phyloP scores from a whole-genome alignment of 2,329 filamentous ascomycete genomes.

The Aspergillus ochraceus region DNA sequence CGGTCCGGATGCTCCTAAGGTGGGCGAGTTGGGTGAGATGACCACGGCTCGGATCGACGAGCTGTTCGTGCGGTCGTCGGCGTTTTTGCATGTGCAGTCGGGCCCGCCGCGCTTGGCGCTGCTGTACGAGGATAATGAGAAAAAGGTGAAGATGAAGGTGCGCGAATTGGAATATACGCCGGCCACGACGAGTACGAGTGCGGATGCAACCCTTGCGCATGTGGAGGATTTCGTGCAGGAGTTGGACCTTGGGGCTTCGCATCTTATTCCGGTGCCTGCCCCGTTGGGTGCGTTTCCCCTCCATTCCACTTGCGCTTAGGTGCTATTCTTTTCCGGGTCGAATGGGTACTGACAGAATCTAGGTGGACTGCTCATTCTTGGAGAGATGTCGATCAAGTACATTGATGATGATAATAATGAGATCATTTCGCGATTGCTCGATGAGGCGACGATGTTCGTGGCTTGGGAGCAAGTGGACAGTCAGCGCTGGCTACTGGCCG shows the following conservation, averaged over 20 bases:
- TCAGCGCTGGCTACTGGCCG: conserved; percentile 80
- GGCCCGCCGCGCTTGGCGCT: conserved; percentile 62
- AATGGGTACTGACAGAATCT: conserved; percentile 49
- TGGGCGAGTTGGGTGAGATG: conserved; percentile 61
- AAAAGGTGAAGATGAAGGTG: conserved; percentile 56
- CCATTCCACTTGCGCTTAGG: background rate
- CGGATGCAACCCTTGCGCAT: conserved; percentile 55
- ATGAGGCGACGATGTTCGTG: conserved; percentile 82
- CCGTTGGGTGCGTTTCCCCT: conserved; percentile 48
- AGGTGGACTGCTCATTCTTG: conserved; percentile 72
- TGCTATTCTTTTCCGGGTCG: background rate
- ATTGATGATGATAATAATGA: conserved; percentile 74
- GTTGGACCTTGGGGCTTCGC: conserved; percentile 60
- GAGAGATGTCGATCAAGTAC: conserved; percentile 80
- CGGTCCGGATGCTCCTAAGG: conserved; percentile 34
- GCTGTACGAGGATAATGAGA: conserved; percentile 63
- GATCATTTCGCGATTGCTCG: conserved; percentile 63
- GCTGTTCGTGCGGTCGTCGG: conserved; percentile 64
- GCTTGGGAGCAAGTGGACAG: conserved; percentile 85
- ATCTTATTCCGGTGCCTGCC: conserved; percentile 61
- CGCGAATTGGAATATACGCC: conserved; percentile 55
- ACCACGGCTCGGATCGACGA: conserved; percentile 65
- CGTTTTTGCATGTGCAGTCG: conserved; percentile 60
- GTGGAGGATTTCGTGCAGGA: conserved; percentile 53
- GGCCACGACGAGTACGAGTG: conserved; percentile 46